phyloP scores from a whole-genome alignment of 1,139 yeast species.

The Pichia sp. region DNA sequence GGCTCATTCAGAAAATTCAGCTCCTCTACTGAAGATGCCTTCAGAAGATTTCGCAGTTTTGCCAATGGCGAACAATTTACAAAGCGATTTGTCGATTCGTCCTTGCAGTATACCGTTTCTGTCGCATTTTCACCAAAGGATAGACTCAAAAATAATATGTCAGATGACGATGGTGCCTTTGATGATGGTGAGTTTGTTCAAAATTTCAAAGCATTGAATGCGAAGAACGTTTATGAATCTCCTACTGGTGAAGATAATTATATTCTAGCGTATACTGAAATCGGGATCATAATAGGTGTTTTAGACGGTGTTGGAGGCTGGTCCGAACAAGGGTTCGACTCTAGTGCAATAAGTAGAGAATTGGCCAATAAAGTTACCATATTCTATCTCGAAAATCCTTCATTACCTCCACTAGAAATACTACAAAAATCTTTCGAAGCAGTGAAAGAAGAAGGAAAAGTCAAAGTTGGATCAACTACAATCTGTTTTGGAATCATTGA shows the following conservation, averaged over 20 bases:
- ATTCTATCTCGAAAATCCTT: conserved; percentile 22
- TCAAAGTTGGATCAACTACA: conserved; percentile 93
- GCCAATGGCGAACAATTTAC: conserved; percentile 28
- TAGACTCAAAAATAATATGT: conserved; percentile 32
- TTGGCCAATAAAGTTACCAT: conserved; percentile 45
- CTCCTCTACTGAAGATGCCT: conserved; percentile 23
- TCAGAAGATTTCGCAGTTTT: conserved; percentile 24
- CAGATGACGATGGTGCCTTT: conserved; percentile 23
- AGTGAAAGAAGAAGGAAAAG: conserved; percentile 51
- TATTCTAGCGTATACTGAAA: conserved; percentile 46
- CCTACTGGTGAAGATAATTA: conserved; percentile 89
- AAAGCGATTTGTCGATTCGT: conserved; percentile 28
- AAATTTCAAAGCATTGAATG: conserved; percentile 22
- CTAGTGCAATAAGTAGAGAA: conserved; percentile 74
- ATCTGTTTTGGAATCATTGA: conserved; percentile 79
- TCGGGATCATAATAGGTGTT: conserved; percentile 70
- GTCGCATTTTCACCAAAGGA: conserved; percentile 75
- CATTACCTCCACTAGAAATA: conserved; percentile 40
- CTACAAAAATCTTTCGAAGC: conserved; percentile 52
- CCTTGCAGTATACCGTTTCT: conserved; percentile 48
- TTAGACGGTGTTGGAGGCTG: conserved; percentile 99
- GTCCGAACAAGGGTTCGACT: conserved; percentile 88
- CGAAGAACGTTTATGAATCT: conserved; percentile 34
- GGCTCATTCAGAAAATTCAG: conserved; percentile 14
- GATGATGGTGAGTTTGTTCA: conserved; percentile 26